Conservation (phyloP, 179 eudicot species). For the Nepenthes alata region DNA sequence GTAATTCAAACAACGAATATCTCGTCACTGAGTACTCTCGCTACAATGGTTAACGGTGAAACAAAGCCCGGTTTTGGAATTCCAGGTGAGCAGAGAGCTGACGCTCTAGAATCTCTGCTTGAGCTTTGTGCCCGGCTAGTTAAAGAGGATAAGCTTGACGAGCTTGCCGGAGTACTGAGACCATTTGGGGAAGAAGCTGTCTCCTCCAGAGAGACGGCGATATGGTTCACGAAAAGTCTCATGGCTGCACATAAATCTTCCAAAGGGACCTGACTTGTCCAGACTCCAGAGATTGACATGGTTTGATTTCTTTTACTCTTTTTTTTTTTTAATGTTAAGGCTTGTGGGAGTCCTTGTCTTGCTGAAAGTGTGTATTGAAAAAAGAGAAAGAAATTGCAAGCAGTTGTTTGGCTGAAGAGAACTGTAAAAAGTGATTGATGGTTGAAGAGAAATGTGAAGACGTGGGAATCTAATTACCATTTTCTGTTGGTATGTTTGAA, state of each 20-base stretch:
- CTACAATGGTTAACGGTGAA: slow-evolving; percentile 24
- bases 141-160: slow-evolving; percentile 71
- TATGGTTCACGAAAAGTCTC: slow-evolving; percentile 91
- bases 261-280: slow-evolving; percentile 17
- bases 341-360: background rate
- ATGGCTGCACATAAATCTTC: slow-evolving; percentile 54
- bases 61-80: slow-evolving; percentile 27
- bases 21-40: slow-evolving; percentile 23
- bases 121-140: slow-evolving; percentile 82
- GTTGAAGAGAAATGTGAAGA: background rate
- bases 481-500: too few species aligned
- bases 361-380: background rate
- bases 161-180: slow-evolving; percentile 67
- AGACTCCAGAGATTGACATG: slow-evolving; percentile 6
- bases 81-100: slow-evolving; percentile 62
- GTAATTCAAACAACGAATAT: slow-evolving; percentile 19
- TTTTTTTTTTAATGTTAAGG: background rate
- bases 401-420: slow-evolving; percentile 1
- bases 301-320: slow-evolving; percentile 1
- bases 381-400: background rate
- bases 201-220: slow-evolving; percentile 93
- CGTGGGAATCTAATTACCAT: too few species aligned
- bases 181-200: slow-evolving; percentile 89
- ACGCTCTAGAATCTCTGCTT: slow-evolving; percentile 84
- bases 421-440: background rate